Conservation (phyloP, 1,139 yeast species). For the Torulaspora globosa region DNA sequence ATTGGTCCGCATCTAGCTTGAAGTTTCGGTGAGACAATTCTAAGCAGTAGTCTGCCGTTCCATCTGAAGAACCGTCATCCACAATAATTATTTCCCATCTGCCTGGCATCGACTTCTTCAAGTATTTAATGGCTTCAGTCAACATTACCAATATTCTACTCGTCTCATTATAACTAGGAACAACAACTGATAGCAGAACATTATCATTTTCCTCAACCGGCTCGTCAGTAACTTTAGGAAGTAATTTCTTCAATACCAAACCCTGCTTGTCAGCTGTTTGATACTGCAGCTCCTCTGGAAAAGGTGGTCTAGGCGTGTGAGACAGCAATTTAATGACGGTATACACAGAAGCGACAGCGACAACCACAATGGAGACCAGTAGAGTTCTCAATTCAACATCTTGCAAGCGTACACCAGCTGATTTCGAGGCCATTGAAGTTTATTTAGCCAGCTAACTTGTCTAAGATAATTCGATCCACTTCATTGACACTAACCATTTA, state of each 20-base stretch:
- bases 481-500: not conserved
- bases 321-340: conserved; percentile 47
- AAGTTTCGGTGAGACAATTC: conserved; percentile 52
- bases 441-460: not conserved
- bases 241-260: conserved; percentile 16
- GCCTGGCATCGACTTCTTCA: conserved; percentile 38
- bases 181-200: conserved; percentile 64
- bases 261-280: conserved; percentile 39
- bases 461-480: not conserved
- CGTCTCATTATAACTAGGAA: conserved; percentile 90
- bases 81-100: conserved; percentile 76
- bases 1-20: conserved; percentile 51
- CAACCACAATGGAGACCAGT: conserved; percentile 14
- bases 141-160: conserved; percentile 69
- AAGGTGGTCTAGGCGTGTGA: conserved; percentile 60
- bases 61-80: conserved; percentile 88
- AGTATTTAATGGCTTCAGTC: conserved; percentile 63
- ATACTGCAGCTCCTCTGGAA: conserved; percentile 48
- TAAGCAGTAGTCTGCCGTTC: conserved; percentile 70
- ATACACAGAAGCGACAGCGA: conserved; percentile 38
- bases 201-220: conserved; percentile 24
- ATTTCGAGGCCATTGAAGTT: conserved; percentile 4
- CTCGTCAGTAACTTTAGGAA: conserved; percentile 26
- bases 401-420: conserved; percentile 8
- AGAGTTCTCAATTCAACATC: conserved; percentile 14